phyloP scores from a whole-genome alignment of 176 grass and related monocot species.

The Tillandsia fasciculata region DNA sequence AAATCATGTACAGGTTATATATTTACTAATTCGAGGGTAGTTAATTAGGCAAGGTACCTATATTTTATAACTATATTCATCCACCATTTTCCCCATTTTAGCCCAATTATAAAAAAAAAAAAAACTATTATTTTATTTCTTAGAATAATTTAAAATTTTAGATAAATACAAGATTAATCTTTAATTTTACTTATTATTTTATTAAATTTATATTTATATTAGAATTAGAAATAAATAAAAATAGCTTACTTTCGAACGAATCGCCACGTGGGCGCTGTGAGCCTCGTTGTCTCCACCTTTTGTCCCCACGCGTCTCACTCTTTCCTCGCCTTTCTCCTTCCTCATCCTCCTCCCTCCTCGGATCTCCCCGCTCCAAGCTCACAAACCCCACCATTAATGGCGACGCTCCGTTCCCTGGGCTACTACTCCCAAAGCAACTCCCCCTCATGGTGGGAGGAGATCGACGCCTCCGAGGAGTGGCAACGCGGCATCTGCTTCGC shows the following conservation, averaged over 20 bases:
- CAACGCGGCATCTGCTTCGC: slow-evolving; percentile 60
- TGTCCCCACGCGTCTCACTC: neutral
- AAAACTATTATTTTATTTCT: no score
- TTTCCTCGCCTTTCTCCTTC: neutral
- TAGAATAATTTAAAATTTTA: no score
- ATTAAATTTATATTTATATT: no score
- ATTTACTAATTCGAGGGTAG: no score
- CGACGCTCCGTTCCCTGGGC: neutral
- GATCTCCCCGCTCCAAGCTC: neutral
- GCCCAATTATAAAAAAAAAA: no score
- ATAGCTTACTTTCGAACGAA: neutral
- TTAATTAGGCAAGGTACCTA: no score
- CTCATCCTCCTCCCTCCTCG: neutral
- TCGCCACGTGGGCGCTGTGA: neutral
- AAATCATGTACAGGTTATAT: no score
- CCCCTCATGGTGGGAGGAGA: slow-evolving; percentile 48
- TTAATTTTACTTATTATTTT: no score
- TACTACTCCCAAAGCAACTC: neutral
- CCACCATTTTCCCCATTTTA: no score
- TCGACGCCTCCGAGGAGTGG: slow-evolving; percentile 53
- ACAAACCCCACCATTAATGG: neutral
- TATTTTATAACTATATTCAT: no score
- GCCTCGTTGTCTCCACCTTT: neutral
- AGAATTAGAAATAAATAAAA: no score
- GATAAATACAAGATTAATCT: no score